These are phyloP conservation scores for Erythrophleum fordii DNA, from an alignment of 306 rosid genomes.

Conservation along the genomic window DNA sequence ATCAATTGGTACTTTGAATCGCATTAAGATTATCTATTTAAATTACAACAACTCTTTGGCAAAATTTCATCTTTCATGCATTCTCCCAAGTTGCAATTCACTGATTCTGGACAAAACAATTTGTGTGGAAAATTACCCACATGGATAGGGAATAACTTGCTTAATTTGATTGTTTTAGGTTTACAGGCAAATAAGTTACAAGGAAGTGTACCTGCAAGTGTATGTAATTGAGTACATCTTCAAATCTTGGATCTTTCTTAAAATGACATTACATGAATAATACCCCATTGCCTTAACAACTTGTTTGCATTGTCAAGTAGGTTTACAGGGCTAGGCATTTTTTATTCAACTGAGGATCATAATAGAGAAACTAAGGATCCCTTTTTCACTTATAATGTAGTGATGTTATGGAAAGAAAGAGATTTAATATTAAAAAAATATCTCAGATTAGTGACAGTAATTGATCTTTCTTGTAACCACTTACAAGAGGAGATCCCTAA, in stretches of 20 bases:
- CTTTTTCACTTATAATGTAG: background rate
- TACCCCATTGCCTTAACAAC: slow-evolving; percentile 39
- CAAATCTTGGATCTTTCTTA: slow-evolving; percentile 42
- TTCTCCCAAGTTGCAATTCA: background rate
- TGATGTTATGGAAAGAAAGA: background rate
- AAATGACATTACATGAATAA: slow-evolving; percentile 35
- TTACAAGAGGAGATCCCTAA: too few relatives aligned
- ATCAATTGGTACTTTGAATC: too few relatives aligned
- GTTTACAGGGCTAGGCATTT: background rate
- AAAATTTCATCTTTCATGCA: slow-evolving; percentile 2
- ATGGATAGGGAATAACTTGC: slow-evolving; percentile 24
- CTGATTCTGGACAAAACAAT: slow-evolving; percentile 25
- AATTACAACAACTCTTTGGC: too few relatives aligned
- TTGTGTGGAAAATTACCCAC: background rate
- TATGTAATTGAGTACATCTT: slow-evolving; percentile 35
- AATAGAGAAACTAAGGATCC: background rate
- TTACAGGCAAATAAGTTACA: background rate
- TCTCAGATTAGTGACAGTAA: too few relatives aligned
- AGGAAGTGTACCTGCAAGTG: slow-evolving; percentile 31
- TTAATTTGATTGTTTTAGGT: background rate
- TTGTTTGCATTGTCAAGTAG: background rate
- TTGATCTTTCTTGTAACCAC: too few relatives aligned
- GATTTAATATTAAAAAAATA: rapidly evolving
- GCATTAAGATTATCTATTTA: too few relatives aligned
- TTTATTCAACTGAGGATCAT: background rate